Evolutionary conservation across 768 basidiomycete species (phyloP), one percentile per base, ranked within the genome.

Genomic region (Pleurotus sapidus): DNA sequence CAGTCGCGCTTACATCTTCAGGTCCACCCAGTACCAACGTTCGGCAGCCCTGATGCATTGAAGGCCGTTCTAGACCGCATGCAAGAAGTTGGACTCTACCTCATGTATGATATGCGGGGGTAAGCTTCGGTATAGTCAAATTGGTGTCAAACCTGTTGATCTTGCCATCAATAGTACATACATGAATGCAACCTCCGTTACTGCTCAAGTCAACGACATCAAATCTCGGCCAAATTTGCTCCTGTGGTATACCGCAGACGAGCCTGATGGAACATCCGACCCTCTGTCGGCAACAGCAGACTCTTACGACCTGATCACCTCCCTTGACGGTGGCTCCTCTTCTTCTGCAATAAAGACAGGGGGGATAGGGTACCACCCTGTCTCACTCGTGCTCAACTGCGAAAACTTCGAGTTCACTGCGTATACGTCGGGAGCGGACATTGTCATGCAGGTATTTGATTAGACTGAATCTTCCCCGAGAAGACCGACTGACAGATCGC

Each of bases 91-190:
- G 80, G 79, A 1, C 59, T 83, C 9, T 93, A 87, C 64, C 76
- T 92, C 55, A 91, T 92, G 84, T 93, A 93, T 61, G 89, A 92
- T 66, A 91, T 93, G 89, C 79, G 89, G 49, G 72, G 73, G 80
- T 80, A 39, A 34, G 77, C 71, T 4, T 27, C 34, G 30, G 48
- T 42, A 18, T 2, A 0, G 43, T 51, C 39, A 15, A 30, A 14
- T 17, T 25, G 12, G 39, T 24, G 0, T 15, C 43, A 40, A 56
- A 25, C 57, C 60, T 15, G 39, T 46, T 27, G 24, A 45, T 25
- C 30, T 24, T 27, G 63, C 42, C 61, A 12, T 61, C 61, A 37
- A 60, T 60, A 80, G 84, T 64, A 81, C 81, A 4, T 92, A 91
- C 72, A 82, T 77, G 78, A 85, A 92, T 67, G 61, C 71, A 6